Percentiles rank a stretch among this genome's conserved stretches.
Evolutionary conservation across 345 rosid genomes (phyloP).

Genomic region (Abelmoschus esculentus): DNA sequence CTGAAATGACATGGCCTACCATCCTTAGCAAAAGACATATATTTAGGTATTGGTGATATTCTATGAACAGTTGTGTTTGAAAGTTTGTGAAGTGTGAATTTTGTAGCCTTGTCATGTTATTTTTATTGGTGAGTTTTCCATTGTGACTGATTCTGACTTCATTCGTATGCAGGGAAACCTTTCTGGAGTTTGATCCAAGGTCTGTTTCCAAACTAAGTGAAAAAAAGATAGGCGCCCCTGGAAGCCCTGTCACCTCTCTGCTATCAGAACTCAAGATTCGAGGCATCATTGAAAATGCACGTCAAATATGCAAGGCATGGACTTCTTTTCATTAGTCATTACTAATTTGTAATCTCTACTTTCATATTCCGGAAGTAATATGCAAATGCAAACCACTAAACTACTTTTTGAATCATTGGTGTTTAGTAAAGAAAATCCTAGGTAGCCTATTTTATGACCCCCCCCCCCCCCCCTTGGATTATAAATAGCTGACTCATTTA

Average conservation of each 20-base stretch:
- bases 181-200: constrained; percentile 63
- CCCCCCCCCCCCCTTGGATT: too few relatives aligned
- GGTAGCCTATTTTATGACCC: background rate
- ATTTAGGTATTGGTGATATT: constrained; percentile 44
- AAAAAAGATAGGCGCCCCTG: constrained; percentile 49
- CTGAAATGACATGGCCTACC: constrained; percentile 77
- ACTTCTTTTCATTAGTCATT: background rate
- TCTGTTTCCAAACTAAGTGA: constrained; percentile 57
- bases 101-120: background rate
- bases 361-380: background rate
- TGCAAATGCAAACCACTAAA: background rate
- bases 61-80: background rate
- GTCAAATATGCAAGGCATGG: constrained; percentile 62
- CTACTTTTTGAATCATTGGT: background rate
- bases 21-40: constrained; percentile 64
- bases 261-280: constrained; percentile 70
- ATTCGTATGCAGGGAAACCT: constrained; percentile 52
- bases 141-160: constrained; percentile 4
- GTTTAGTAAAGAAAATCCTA: background rate
- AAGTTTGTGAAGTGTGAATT: background rate
- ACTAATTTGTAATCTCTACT: background rate
- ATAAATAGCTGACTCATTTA: background rate
- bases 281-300: constrained; percentile 68
- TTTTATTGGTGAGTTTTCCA: constrained; percentile 3
- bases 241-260: constrained; percentile 46